Evolutionary conservation across 768 basidiomycete species (phyloP).

Genomic region (Ramaria sp.): DNA sequence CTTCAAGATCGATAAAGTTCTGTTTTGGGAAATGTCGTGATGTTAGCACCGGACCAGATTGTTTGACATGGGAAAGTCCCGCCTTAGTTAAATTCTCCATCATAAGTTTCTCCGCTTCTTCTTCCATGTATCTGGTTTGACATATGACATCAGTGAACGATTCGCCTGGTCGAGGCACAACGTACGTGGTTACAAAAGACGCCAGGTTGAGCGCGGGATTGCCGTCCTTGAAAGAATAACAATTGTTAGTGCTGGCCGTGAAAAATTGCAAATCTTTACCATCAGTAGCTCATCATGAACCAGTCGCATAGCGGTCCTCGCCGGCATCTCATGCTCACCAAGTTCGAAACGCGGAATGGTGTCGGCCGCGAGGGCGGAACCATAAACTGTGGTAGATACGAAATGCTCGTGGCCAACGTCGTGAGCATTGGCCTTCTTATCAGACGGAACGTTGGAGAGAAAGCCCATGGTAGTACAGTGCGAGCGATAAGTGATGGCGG

Average conservation of each 20-base stretch:
- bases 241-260: background rate
- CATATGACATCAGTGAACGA: slow-evolving; percentile 30
- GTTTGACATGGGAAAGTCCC: background rate
- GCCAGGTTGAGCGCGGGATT: slow-evolving; percentile 54
- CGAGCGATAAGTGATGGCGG: no score
- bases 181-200: slow-evolving; percentile 34
- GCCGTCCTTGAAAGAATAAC: slow-evolving; percentile 26
- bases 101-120: slow-evolving; percentile 42
- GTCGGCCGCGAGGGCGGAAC: slow-evolving; percentile 2
- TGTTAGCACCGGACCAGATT: no score
- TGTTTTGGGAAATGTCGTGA: background rate
- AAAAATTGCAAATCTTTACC: background rate
- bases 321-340: slow-evolving; percentile 20
- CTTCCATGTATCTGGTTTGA: slow-evolving; percentile 44
- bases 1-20: slow-evolving; percentile 58
- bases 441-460: slow-evolving; percentile 5
- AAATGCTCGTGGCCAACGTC: slow-evolving; percentile 2
- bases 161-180: background rate
- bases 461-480: slow-evolving; percentile 1
- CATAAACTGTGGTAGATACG: slow-evolving; percentile 6
- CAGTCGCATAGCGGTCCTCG: slow-evolving; percentile 37
- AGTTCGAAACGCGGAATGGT: slow-evolving; percentile 3
- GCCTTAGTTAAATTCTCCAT: slow-evolving; percentile 49
- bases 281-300: slow-evolving; percentile 46
- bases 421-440: slow-evolving; percentile 5